Evolutionary conservation across 768 basidiomycete species (phyloP), one percentile per base, ranked within the genome.

Genomic region (Paxillus involutus): DNA sequence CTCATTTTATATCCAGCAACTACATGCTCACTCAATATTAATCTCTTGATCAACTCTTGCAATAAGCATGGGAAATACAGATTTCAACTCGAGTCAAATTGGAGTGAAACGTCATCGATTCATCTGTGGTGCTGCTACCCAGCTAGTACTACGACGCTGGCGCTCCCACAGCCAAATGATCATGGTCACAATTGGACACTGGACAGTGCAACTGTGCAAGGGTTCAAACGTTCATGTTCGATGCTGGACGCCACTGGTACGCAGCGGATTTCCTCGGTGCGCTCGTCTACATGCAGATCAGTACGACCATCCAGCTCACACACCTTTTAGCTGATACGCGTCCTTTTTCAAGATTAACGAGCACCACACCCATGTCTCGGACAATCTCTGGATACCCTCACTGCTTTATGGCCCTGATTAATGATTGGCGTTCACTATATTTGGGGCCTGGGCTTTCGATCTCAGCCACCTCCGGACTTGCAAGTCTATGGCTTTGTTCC

Each of bases 341-440:
- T 76, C 75, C 2, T 76, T 76, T 59, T 77, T 75, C 70, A 77
- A 77, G 59, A 58, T 77, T 5, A 73, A 76, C n/a, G 71, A 73
- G 52, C 63, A 76, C 42, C 77, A 77, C 35, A 51, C 77, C 5
- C 76, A 77, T 60, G 73, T 75, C 4, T 76, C 75, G 1, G 76
- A 77, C 61, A 69, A 77, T 24, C 47, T 75, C 11, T 77, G 76
- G 75, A 73, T 77, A 61, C 72, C 73, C 36, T 69, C 68, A 12
- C 63, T 72, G 30, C 66, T 77, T 24, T 67, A 72, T 24, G 71
- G 72, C n/a, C 59, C 64, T 21, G 21, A 21, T 21, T 21, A 21
- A 21, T 6, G 66, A 63, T n/a, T 77, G 74, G 75, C 69, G 64
- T 26, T 59, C 70, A 8, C 65, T 78, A 2, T 78, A 77, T 56